Conservation (phyloP, 176 grass and related monocot genomes). For the Phoenix dactylifera region DNA sequence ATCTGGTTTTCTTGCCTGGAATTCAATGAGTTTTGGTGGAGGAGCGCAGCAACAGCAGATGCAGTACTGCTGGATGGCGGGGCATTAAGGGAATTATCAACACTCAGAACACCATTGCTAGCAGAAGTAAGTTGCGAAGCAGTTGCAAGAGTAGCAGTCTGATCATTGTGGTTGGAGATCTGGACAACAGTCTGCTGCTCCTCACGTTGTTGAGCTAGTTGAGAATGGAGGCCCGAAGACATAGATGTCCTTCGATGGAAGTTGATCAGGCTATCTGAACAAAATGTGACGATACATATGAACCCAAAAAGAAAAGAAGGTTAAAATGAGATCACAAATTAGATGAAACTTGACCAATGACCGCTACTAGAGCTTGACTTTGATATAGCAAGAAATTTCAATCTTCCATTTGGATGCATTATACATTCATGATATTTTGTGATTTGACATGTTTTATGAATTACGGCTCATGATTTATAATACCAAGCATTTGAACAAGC, state of each 20-base stretch:
- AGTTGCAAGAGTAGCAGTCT: background rate
- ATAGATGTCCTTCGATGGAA: conserved; percentile 9
- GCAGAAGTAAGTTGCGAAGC: conserved; percentile 9
- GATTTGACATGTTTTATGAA: too few relatives aligned
- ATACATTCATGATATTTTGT: too few relatives aligned
- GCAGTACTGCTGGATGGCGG: conserved; percentile 1
- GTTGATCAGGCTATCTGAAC: conserved; percentile 35
- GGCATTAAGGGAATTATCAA: conserved; percentile 12
- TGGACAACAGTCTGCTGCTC: conserved; percentile 10
- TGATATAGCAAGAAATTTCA: too few relatives aligned
- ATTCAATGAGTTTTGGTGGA: conserved; percentile 18
- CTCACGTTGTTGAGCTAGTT: conserved; percentile 9
- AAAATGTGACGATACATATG: too few relatives aligned
- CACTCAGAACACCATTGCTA: conserved; percentile 5
- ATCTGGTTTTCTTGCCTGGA: conserved; percentile 10
- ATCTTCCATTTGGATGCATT: too few relatives aligned
- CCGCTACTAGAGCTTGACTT: too few relatives aligned
- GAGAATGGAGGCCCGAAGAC: conserved; percentile 11
- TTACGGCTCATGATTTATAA: too few relatives aligned
- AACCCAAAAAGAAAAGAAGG: background rate
- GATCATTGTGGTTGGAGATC: background rate
- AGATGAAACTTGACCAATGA: background rate
- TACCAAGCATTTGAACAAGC: too few relatives aligned
- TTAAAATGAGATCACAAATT: background rate
- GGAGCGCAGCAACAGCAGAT: conserved; percentile 6